Evolutionary conservation across 257 asterid genomes (phyloP).

Genomic region (Solanum megistacrolobum): DNA sequence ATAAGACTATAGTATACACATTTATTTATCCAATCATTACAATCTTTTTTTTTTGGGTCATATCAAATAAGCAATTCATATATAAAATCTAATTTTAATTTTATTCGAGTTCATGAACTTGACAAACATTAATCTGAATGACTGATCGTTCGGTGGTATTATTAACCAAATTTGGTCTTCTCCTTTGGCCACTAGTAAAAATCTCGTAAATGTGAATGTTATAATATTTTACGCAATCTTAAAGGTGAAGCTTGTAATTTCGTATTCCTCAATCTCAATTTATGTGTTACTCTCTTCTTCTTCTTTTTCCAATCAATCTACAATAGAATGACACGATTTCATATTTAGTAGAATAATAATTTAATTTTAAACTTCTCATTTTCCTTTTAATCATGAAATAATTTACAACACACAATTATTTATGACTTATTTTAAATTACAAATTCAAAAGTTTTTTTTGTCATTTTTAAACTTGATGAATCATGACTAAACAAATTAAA

Average conservation of each 20-base stretch:
- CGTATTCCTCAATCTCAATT: neutral
- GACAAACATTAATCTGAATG: neutral
- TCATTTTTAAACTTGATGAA: neutral
- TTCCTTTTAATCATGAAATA: neutral
- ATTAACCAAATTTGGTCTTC: neutral
- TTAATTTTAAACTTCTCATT: neutral
- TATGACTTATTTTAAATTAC: neutral
- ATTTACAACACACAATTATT: neutral
- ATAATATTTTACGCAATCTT: neutral
- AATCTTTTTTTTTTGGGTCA: neutral
- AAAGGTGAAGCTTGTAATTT: neutral
- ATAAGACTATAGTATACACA: neutral
- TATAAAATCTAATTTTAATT: neutral
- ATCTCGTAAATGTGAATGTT: neutral
- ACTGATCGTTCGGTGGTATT: neutral
- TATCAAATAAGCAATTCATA: neutral
- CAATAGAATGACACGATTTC: neutral
- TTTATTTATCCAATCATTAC: neutral
- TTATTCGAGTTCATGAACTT: neutral
- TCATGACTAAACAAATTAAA: neutral
- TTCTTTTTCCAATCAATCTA: neutral
- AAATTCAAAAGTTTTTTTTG: neutral
- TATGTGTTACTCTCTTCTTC: neutral
- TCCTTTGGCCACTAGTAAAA: neutral
- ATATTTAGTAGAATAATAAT: neutral